Evolutionary conservation across 2,329 filamentous ascomycete species (phyloP), one percentile per base, ranked within the genome.

Genomic region (Microcyclosporella mali): DNA sequence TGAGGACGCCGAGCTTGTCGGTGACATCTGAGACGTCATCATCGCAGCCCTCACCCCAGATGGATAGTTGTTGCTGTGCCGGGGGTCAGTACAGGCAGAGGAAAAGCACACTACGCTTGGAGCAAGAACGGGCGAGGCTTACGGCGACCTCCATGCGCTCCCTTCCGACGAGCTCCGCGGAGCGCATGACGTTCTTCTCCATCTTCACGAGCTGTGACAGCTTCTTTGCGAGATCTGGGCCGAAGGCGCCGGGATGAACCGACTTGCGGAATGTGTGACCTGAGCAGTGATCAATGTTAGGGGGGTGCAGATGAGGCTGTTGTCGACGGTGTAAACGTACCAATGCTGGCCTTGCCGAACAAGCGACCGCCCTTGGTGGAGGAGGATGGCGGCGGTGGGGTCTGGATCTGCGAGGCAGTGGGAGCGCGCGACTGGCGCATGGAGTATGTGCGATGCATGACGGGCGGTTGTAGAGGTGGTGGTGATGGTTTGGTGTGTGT

Each of bases 181-280:
- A 95, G 68, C 92, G 88, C 92, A 98, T 98, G 44, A 95, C 87
- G 65, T 98, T 97, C 82, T 98, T 98, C 74, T 98, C 92, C 92
- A 98, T 98, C 80, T 98, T 98, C 52, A 98, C 92, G 40, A 98
- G 79, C 72, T 94, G 87, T 31, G 89, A 88, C 50, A 98, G 82
- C 78, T 98, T 98, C 79, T 95, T 95, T 46, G 92, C 85, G 46
- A 98, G 82, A 61, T 98, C 92, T 45, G 89, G 81, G 28, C 81
- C 81, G 60, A 88, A 88, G 57, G 84, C 82, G 55, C 85, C 85
- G 51, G 85, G 84, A 41, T 59, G 56, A 33, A 82, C 77, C 62
- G 84, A 83, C 62, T 81, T 78, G 58, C 85, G 79, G 64, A 88
- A 79, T 32, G 74, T 78, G 74, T 85, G 79, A 62, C 82, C 82